Base-by-base conservation (phyloP, 139 green algal genomes). In the Closterium sp. region DNA sequence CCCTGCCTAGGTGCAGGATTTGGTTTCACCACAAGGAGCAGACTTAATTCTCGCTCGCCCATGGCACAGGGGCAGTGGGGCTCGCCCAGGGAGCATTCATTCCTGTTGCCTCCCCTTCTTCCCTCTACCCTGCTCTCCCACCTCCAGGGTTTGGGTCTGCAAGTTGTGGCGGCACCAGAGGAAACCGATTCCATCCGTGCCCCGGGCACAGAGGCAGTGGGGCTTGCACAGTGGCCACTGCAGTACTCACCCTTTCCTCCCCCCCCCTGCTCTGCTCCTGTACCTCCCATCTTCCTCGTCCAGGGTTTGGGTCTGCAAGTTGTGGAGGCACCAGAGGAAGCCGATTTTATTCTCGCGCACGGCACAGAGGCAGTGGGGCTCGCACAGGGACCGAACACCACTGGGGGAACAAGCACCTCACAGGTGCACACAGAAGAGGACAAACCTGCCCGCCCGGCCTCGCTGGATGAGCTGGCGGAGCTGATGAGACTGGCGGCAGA, bases 321-420 rank as follows among this genome's bases (percentile, higher is more conserved):
- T 25, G 87, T 92, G 0, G 87, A 91, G 7, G 93, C 94, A 5
- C 93, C 94, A 10, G 88, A 89, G 4, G 93, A 97, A 28, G 91
- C 96, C 0, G 96, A 98, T 34, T 98, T 99, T 94, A 95, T 99
- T 12, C 90, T 99, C 34, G 96, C 96, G 1, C 97, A 99, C 90
- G 97, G 97, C 90, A 98, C 97, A 23, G 96, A 99, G 91, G 96
- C 94, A 0, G 38, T 95, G 28, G 93, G 31, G 23, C 28, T 84
- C 25, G 34, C 86, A 83, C 31, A 92, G 5, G 19, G 16, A 25
- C 83, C n/a, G 30, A 64, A 34, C 8, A 16, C 16, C 12, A 16
- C 64, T 83, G 64, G 12, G 64, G 43, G 10, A 34, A 30, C 10
- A n/a, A n/a, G n/a, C n/a, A n/a, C n/a, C n/a, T n/a, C n/a, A n/a